These are phyloP conservation scores for Boletus rufocinnamomeus DNA, from an alignment of 768 basidiomycete genomes.

Conservation along the genomic window DNA sequence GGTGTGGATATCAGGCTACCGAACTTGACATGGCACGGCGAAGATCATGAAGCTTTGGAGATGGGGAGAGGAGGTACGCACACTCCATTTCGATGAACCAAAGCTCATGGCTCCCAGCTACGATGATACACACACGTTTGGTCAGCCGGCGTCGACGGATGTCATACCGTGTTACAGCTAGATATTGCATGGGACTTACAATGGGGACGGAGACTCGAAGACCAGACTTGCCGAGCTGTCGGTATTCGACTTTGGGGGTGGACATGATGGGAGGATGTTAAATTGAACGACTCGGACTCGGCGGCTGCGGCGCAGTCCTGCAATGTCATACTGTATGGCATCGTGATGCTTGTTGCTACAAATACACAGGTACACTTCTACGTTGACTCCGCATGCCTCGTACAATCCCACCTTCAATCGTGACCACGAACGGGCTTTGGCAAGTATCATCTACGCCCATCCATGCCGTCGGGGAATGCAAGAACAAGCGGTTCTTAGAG, in stretches of 20 bases:
- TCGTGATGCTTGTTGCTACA: neutral
- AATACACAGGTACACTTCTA: neutral
- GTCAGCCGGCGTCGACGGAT: neutral
- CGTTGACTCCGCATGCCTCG: neutral
- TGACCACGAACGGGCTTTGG: constrained; percentile 24
- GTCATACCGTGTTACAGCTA: neutral
- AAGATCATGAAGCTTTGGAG: no score
- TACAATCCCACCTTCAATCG: neutral
- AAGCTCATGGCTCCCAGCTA: constrained; percentile 27
- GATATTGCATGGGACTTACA: constrained; percentile 15
- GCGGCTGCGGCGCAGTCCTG: neutral
- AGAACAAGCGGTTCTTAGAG: no score
- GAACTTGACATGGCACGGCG: no score
- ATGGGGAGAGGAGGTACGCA: neutral
- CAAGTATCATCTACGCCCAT: no score
- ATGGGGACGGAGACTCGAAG: constrained; percentile 39
- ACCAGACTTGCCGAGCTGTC: constrained; percentile 34
- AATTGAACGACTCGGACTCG: neutral
- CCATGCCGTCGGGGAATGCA: no score
- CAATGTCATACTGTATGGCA: neutral
- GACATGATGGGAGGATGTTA: constrained; percentile 4
- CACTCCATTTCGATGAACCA: constrained; percentile 1
- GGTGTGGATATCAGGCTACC: neutral
- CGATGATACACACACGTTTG: neutral
- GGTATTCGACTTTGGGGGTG: constrained; percentile 28